Evolutionary conservation across 305 asterid species (phyloP).

Genomic region (Monarda citriodora): DNA sequence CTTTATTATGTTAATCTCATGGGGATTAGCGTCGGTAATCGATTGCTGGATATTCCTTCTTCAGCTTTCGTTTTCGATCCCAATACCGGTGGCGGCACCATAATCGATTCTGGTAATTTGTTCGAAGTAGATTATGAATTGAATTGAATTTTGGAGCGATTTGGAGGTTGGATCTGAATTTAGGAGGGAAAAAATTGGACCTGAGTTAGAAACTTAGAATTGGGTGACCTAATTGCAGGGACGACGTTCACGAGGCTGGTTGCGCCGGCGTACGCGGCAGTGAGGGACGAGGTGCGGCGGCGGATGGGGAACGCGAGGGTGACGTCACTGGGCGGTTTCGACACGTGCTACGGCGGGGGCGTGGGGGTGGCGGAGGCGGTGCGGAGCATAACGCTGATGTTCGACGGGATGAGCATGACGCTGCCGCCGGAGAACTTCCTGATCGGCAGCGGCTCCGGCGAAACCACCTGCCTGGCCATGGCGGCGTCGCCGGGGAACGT

Average conservation of each 20-base stretch:
- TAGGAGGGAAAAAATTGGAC: not conserved
- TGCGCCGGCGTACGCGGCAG: constrained; percentile 58
- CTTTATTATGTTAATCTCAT: constrained; percentile 73
- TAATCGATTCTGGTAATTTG: constrained; percentile 67
- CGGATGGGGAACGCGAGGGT: constrained; percentile 55
- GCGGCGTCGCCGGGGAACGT: constrained; percentile 60
- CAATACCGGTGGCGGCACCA: constrained; percentile 73
- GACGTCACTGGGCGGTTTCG: constrained; percentile 64
- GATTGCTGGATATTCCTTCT: constrained; percentile 46
- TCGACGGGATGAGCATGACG: constrained; percentile 65
- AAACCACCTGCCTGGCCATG: constrained; percentile 65
- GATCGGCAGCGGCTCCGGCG: constrained; percentile 56
- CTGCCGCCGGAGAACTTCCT: constrained; percentile 68
- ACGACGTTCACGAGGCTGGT: constrained; percentile 65
- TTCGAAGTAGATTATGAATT: too few relatives aligned
- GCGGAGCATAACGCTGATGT: constrained; percentile 55
- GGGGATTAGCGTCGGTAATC: constrained; percentile 60
- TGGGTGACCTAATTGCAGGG: constrained; percentile 24
- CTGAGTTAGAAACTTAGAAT: too few relatives aligned
- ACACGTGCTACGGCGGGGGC: constrained; percentile 66
- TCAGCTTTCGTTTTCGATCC: constrained; percentile 66
- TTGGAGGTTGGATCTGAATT: not conserved
- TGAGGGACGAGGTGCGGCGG: constrained; percentile 64
- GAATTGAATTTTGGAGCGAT: not conserved
- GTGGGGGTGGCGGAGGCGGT: constrained; percentile 40